phyloP scores from a whole-genome alignment of 2,329 filamentous ascomycete genomes.

The Xylaria sp. region DNA sequence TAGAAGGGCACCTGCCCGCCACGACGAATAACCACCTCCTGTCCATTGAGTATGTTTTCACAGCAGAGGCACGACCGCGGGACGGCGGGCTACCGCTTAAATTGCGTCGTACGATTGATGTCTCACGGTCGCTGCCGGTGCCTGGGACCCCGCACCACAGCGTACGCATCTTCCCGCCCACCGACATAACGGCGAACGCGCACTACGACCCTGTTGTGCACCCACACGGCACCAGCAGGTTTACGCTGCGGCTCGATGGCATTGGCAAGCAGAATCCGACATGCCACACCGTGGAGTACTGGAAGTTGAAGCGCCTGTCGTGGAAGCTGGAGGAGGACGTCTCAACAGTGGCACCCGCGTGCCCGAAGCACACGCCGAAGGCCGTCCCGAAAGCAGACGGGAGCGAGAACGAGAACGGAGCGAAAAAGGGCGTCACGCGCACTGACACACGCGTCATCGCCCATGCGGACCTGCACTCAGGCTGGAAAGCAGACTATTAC shows the following conservation, averaged over 20 bases:
- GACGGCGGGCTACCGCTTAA: slow-evolving; percentile 69
- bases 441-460: slow-evolving; percentile 82
- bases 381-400: slow-evolving; percentile 49
- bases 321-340: slow-evolving; percentile 94
- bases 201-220: slow-evolving; percentile 86
- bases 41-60: slow-evolving; percentile 81
- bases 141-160: slow-evolving; percentile 86
- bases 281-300: slow-evolving; percentile 78
- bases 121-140: slow-evolving; percentile 80
- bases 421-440: slow-evolving; percentile 75
- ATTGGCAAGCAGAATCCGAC: slow-evolving; percentile 77
- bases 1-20: slow-evolving; percentile 87
- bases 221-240: slow-evolving; percentile 82
- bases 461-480: slow-evolving; percentile 81
- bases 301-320: slow-evolving; percentile 89
- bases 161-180: slow-evolving; percentile 94
- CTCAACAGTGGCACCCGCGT: slow-evolving; percentile 82
- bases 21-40: slow-evolving; percentile 79
- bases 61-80: slow-evolving; percentile 71
- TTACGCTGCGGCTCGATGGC: slow-evolving; percentile 86
- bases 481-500: slow-evolving; percentile 83
- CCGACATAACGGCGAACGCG: slow-evolving; percentile 88
- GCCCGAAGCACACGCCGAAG: slow-evolving; percentile 76
- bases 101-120: slow-evolving; percentile 74
- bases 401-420: slow-evolving; percentile 37